Conservation (phyloP, 208 protist species). For the Leishmania martiniquensis region DNA sequence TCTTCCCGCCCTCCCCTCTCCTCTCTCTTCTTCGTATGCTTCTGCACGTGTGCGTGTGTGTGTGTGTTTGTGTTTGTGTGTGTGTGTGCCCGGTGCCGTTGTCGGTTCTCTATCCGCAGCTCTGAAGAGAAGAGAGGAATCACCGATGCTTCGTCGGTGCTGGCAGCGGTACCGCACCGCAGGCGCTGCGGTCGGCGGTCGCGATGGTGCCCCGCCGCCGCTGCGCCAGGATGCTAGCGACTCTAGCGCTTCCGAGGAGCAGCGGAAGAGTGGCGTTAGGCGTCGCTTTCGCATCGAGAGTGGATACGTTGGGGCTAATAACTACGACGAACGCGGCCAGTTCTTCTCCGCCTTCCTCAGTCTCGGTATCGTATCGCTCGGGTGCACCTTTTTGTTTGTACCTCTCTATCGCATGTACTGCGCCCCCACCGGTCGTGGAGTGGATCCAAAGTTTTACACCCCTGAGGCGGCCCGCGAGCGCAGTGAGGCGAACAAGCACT, state of each 20-base stretch:
- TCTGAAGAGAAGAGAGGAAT: not conserved
- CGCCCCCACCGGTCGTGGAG: conserved; percentile 73
- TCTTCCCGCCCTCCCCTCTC: too few relatives aligned
- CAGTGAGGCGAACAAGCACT: conserved; percentile 69
- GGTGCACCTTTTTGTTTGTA: conserved; percentile 89
- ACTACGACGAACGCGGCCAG: conserved; percentile 80
- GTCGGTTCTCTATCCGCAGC: too few relatives aligned
- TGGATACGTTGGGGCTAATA: conserved; percentile 60
- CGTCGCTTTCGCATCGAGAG: conserved; percentile 72
- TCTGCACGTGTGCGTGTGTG: not conserved
- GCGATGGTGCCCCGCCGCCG: conserved; percentile 3
- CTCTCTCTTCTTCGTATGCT: not conserved
- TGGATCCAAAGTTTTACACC: conserved; percentile 88
- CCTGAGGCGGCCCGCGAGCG: conserved; percentile 67
- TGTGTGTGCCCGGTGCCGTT: too few relatives aligned
- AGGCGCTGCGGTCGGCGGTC: conserved; percentile 16
- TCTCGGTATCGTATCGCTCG: conserved; percentile 78
- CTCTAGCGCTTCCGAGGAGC: not conserved
- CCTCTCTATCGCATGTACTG: conserved; percentile 92
- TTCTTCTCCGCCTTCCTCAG: conserved; percentile 88
- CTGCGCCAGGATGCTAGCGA: not conserved
- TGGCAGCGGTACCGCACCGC: conserved; percentile 35
- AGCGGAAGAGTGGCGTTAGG: conserved; percentile 11
- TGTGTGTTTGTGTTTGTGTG: not conserved
- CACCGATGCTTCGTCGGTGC: conserved; percentile 47